Conservation (phyloP, 1,284 basidiomycete genomes). For the Hemileia vastatrix region DNA sequence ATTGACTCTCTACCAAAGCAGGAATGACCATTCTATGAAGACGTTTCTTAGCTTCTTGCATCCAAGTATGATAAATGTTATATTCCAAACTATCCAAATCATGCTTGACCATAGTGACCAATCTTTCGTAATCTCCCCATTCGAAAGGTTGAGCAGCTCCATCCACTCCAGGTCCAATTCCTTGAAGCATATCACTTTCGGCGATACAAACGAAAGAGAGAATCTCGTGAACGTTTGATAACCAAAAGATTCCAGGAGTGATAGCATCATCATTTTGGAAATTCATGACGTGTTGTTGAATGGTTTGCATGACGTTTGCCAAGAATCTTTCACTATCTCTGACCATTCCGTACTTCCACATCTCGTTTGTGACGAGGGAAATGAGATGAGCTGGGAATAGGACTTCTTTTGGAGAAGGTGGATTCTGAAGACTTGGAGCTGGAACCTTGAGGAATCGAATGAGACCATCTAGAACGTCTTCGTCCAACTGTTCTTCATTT, state of each 20-base stretch:
- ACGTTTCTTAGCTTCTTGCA: slow-evolving; percentile 43
- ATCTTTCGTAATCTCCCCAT: slow-evolving; percentile 44
- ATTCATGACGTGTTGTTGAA: slow-evolving; percentile 45
- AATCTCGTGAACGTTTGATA: slow-evolving; percentile 44
- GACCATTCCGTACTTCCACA: slow-evolving; percentile 44
- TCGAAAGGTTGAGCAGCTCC: slow-evolving; percentile 40
- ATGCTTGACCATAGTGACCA: slow-evolving; percentile 45
- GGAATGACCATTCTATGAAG: slow-evolving; percentile 45
- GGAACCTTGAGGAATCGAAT: slow-evolving; percentile 42
- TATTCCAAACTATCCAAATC: slow-evolving; percentile 43
- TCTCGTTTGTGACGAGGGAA: slow-evolving; percentile 42
- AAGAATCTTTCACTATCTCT: slow-evolving; percentile 42
- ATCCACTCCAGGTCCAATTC: slow-evolving; percentile 43
- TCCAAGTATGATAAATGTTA: slow-evolving; percentile 45
- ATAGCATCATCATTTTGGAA: slow-evolving; percentile 43
- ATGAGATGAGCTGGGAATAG: slow-evolving; percentile 44
- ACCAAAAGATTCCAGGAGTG: slow-evolving; percentile 43
- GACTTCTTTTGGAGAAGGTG: slow-evolving; percentile 43
- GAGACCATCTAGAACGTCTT: slow-evolving; percentile 42
- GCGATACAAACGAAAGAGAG: slow-evolving; percentile 44
- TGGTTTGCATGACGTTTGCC: slow-evolving; percentile 44
- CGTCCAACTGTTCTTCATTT: slow-evolving; percentile 43
- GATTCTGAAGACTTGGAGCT: slow-evolving; percentile 39
- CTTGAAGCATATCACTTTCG: slow-evolving; percentile 44
- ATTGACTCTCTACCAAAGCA: slow-evolving; percentile 42